Conservation (phyloP, 257 asterid species). For the Pogostemon cablin region DNA sequence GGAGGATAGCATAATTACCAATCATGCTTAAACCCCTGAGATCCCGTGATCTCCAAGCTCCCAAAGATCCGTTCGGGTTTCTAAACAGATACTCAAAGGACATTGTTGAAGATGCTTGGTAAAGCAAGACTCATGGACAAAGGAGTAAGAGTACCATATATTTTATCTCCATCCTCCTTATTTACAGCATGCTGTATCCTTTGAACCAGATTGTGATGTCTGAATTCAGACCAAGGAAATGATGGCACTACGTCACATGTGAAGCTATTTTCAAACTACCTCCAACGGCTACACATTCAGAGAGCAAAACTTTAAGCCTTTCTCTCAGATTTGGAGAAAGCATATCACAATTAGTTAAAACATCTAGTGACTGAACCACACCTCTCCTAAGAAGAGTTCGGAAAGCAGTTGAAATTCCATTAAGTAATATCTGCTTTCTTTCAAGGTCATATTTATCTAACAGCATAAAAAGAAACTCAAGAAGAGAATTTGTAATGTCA, state of each 20-base stretch:
- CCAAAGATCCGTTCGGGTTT: not conserved
- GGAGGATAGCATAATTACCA: conserved; percentile 24
- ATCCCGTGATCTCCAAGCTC: conserved; percentile 14
- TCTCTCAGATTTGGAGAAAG: conserved; percentile 65
- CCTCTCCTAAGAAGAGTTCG: conserved; percentile 50
- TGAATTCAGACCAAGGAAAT: not conserved
- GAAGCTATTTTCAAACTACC: conserved; percentile 22
- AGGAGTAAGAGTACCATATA: too few species aligned
- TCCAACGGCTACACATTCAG: conserved; percentile 25
- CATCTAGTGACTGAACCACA: conserved; percentile 61
- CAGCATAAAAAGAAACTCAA: conserved; percentile 66
- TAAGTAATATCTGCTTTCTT: conserved; percentile 59
- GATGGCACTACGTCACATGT: not conserved
- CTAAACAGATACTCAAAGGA: not conserved
- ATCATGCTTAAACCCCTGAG: conserved; percentile 8
- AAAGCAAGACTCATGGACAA: too few species aligned
- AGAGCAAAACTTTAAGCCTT: conserved; percentile 52
- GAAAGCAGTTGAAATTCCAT: conserved; percentile 62
- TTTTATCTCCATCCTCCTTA: not conserved
- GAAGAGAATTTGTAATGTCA: conserved; percentile 72
- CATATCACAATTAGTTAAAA: conserved; percentile 50
- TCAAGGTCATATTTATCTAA: conserved; percentile 69
- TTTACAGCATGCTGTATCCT: not conserved
- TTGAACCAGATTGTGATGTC: conserved; percentile 9
- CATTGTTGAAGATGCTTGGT: conserved; percentile 7